Evolutionary conservation across 1,284 basidiomycete species (phyloP), one percentile per base, ranked within the genome.

Genomic region (Moesziomyces antarcticus): DNA sequence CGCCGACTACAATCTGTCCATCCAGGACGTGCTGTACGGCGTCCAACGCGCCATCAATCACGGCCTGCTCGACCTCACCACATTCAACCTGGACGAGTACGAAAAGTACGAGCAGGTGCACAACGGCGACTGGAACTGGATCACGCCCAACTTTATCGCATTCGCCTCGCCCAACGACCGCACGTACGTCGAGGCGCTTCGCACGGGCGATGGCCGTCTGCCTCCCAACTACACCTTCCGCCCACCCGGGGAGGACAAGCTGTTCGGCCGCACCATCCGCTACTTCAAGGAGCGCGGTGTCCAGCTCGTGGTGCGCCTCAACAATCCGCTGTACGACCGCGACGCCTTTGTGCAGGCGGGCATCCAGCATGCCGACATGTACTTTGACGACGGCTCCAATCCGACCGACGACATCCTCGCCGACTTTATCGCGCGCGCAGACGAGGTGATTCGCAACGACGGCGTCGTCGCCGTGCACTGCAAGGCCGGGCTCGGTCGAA

Each of bases 351-450:
- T 91, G 73, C 91, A 94, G 74, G 89, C 89, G 42, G 93, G 93
- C 4, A 94, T 99, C 79, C 90, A 92, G 69, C 96, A 99, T 80
- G 87, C 90, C 83, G 79, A 81, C 57, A 68, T 98, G 80, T 98
- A 97, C 86, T 99, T 97, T 81, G 95, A 98, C 85, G 96, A 99
- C 82, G 96, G 96, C n/a, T 94, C 93, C 30, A 97, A 96, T 84
- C 96, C 96, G 3, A 92, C 93, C 1, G 93, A 97, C 84, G 93
- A 96, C 64, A 97, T 98, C 78, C 91, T 96, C 30, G 88, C 92
- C 51, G 90, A 90, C 56, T 99, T 99, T 82, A 93, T 99, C 80
- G 90, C 91, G 65, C 86, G 92, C 48, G 90, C 91, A 0, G 94
- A 97, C 81, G 87, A 89, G 35, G 88, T 92, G 30, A 90, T 98